phyloP scores from a whole-genome alignment of 768 basidiomycete species.

The Suillus brevipes region DNA sequence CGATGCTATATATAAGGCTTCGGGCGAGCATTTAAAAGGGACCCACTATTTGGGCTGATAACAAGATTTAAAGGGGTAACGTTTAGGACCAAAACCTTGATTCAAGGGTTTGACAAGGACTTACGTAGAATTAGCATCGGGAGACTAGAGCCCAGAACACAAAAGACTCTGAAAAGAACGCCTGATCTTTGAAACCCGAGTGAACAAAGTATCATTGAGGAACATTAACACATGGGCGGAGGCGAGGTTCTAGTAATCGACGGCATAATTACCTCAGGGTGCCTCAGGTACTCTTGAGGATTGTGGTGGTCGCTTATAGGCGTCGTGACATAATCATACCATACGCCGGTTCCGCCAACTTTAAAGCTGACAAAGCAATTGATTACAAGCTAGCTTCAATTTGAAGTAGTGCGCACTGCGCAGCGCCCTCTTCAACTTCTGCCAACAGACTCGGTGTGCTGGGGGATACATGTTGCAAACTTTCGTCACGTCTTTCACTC shows the following conservation, averaged over 20 bases:
- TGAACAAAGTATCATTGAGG: neutral
- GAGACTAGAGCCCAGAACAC: neutral
- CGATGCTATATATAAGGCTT: neutral
- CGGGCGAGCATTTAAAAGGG: neutral
- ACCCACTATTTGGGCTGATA: neutral
- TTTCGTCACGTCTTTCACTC: constrained; percentile 67
- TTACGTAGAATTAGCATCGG: neutral
- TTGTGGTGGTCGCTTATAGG: neutral
- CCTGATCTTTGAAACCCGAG: neutral
- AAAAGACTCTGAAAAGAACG: no score
- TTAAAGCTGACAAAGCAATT: neutral
- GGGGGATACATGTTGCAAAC: constrained; percentile 47
- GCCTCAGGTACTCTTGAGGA: neutral
- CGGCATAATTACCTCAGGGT: neutral
- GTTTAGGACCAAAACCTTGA: neutral
- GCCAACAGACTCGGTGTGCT: neutral
- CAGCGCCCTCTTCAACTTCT: neutral
- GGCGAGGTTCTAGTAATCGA: neutral
- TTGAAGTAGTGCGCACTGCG: no score
- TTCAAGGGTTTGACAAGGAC: neutral
- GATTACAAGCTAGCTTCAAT: no score
- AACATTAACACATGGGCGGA: neutral
- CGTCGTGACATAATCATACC: neutral
- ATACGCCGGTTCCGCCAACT: no score
- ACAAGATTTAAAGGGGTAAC: neutral